phyloP scores from a whole-genome alignment of 345 rosid species.

The Mangifera indica region DNA sequence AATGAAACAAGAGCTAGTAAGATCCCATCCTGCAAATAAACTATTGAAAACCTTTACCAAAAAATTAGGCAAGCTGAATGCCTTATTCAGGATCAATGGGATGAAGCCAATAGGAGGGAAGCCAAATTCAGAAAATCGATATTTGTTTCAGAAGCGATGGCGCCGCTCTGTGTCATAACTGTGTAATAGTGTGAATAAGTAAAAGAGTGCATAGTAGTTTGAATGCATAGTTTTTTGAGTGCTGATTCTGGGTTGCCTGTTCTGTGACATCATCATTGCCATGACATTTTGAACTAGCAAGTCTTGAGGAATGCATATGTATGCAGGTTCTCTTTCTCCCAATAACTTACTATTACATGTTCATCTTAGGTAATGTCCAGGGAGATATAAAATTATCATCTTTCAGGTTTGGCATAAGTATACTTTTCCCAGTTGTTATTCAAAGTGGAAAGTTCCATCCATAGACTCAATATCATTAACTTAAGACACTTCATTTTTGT shows the following conservation, averaged over 20 bases:
- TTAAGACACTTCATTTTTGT: no score
- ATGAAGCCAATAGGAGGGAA: conserved; percentile 55
- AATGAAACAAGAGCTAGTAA: conserved; percentile 85
- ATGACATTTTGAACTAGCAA: neutral
- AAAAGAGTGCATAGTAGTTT: conserved; percentile 38
- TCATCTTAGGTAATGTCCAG: no score
- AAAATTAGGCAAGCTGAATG: conserved; percentile 74
- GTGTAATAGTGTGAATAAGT: conserved; percentile 19
- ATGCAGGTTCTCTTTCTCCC: no score
- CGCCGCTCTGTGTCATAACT: conserved; percentile 78
- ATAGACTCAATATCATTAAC: no score
- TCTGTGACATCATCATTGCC: neutral
- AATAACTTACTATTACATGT: no score
- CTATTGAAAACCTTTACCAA: conserved; percentile 74
- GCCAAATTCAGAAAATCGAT: conserved; percentile 57
- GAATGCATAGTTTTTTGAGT: conserved; percentile 23
- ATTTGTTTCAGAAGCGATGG: conserved; percentile 70
- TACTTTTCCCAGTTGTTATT: no score
- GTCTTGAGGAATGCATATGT: conserved; percentile 7
- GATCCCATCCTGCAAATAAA: conserved; percentile 66
- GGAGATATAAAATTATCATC: no score
- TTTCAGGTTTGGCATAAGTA: no score
- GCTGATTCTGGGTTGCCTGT: conserved; percentile 20
- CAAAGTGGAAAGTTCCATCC: no score
- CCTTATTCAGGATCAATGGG: conserved; percentile 61